Percentiles rank a stretch among this genome's conserved stretches.
These are phyloP conservation scores for Sindora glabra DNA, from an alignment of 306 rosid species.

Conservation along the genomic window DNA sequence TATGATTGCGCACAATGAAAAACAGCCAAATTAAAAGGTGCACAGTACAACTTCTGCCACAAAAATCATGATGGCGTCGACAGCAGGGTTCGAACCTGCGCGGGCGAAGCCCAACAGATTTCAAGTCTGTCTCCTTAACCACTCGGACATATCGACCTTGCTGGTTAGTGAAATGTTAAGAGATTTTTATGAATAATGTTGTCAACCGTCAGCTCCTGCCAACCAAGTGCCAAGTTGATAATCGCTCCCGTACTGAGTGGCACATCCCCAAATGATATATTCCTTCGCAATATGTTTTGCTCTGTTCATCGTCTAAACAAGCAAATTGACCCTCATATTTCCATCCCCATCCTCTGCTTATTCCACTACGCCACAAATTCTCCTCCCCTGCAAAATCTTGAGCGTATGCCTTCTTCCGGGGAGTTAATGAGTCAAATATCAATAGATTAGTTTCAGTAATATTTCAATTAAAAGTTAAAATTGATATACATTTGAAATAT, in stretches of 20 bases:
- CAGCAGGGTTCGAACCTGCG: too few relatives aligned
- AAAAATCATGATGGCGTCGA: neutral
- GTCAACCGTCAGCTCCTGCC: neutral
- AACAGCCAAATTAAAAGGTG: slow-evolving; percentile 19
- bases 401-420: too few relatives aligned
- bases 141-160: too few relatives aligned
- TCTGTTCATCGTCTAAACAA: slow-evolving; percentile 27
- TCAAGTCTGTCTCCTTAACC: too few relatives aligned
- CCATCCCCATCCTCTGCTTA: slow-evolving; percentile 46
- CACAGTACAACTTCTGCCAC: slow-evolving; percentile 11
- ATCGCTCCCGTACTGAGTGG: slow-evolving; percentile 23
- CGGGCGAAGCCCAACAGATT: too few relatives aligned
- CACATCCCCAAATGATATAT: slow-evolving; percentile 30
- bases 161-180: neutral
- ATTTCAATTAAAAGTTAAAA: too few relatives aligned
- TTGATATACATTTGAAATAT: too few relatives aligned
- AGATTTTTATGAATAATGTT: neutral
- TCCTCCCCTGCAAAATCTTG: slow-evolving; percentile 3
- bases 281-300: slow-evolving; percentile 31
- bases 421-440: too few relatives aligned
- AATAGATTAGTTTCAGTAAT: too few relatives aligned
- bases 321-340: slow-evolving; percentile 20
- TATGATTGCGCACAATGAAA: slow-evolving; percentile 25
- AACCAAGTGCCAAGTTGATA: slow-evolving; percentile 18
- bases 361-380: slow-evolving; percentile 35